Percentiles rank a stretch among this genome's conserved stretches.
Conservation (phyloP, 805 yeast genomes). For the Ascoidea tarda region DNA sequence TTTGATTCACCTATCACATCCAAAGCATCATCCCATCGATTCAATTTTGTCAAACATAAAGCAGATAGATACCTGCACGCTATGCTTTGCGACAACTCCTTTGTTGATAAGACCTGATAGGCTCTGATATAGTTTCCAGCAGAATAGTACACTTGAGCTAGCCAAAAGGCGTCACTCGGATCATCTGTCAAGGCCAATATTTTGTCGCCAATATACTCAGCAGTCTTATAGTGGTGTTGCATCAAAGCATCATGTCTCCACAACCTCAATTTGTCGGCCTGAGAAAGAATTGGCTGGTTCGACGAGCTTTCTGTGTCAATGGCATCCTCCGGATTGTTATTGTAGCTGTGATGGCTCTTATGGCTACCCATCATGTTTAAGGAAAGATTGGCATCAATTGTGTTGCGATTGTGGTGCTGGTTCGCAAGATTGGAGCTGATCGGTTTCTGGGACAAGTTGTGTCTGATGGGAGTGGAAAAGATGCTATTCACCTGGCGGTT, state of each 20-base stretch:
- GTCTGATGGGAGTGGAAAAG: slow-evolving; percentile 6
- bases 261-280: slow-evolving; percentile 70
- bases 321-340: background rate
- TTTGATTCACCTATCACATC: slow-evolving; percentile 74
- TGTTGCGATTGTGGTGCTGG: slow-evolving; percentile 5
- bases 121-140: slow-evolving; percentile 73
- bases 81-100: slow-evolving; percentile 36
- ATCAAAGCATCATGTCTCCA: slow-evolving; percentile 92
- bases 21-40: slow-evolving; percentile 78
- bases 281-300: slow-evolving; percentile 36
- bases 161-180: slow-evolving; percentile 91
- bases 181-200: slow-evolving; percentile 72
- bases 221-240: slow-evolving; percentile 86
- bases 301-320: slow-evolving; percentile 4
- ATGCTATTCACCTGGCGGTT: slow-evolving; percentile 17
- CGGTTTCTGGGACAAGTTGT: slow-evolving; percentile 6
- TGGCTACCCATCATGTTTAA: background rate
- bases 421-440: slow-evolving; percentile 7
- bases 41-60: slow-evolving; percentile 54
- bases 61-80: slow-evolving; percentile 77
- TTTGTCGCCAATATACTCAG: slow-evolving; percentile 86
- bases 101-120: slow-evolving; percentile 47
- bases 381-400: slow-evolving; percentile 1
- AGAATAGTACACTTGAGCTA: slow-evolving; percentile 77
- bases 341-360: slow-evolving; percentile 1